Conservation (phyloP, 306 rosid species). For the Prunus kanzakura region DNA sequence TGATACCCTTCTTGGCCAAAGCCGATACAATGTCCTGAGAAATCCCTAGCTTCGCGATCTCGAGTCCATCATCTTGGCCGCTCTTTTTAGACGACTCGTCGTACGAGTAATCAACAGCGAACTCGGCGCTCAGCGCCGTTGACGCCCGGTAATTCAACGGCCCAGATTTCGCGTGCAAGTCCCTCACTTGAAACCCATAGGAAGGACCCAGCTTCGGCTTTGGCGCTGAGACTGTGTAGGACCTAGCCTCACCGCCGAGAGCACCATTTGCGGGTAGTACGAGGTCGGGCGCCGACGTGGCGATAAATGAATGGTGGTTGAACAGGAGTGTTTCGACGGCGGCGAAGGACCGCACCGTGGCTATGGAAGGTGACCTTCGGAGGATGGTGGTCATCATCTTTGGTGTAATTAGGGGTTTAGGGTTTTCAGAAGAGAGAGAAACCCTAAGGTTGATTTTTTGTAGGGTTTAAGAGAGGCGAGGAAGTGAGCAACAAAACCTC, state of each 20-base stretch:
- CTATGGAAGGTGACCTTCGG: conserved; percentile 32
- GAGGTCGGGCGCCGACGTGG: conserved; percentile 1
- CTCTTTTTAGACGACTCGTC: conserved; percentile 43
- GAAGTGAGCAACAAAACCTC: neutral
- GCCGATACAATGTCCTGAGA: conserved; percentile 71
- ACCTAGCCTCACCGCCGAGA: conserved; percentile 9
- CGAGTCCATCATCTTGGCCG: conserved; percentile 63
- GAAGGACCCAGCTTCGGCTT: conserved; percentile 1
- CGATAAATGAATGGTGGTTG: conserved; percentile 22
- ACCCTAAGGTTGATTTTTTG: neutral
- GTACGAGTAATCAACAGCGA: conserved; percentile 46
- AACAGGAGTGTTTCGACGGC: conserved; percentile 34
- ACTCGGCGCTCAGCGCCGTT: conserved; percentile 38
- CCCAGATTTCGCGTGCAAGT: conserved; percentile 47
- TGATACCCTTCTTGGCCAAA: conserved; percentile 73
- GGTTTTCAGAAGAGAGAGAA: neutral
- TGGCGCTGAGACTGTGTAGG: conserved; percentile 10
- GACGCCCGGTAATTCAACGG: conserved; percentile 58
- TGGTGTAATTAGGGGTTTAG: neutral
- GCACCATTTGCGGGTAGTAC: neutral
- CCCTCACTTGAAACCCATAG: conserved; percentile 23
- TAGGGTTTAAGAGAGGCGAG: conserved; percentile 32
- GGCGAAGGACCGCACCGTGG: conserved; percentile 41
- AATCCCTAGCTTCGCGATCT: conserved; percentile 73
- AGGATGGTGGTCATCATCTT: conserved; percentile 43